Base-by-base conservation (phyloP, 108 stramenopile genomes). In the Skeletonema grethae region DNA sequence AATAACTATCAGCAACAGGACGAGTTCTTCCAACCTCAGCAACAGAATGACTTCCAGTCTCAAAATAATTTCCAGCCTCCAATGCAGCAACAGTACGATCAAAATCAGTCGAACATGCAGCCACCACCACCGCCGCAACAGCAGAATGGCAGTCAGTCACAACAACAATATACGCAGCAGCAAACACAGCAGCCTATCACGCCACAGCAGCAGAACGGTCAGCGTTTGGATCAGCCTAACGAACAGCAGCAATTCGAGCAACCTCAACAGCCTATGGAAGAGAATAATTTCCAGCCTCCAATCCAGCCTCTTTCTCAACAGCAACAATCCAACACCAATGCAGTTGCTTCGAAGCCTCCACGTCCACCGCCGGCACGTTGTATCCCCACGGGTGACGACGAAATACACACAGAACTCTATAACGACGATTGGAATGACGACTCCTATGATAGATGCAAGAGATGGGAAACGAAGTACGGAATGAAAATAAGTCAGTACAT, bases 361-460 rank as follows among this genome's bases (percentile, higher is more conserved):
- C 56, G 38, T 29, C 67, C 55, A 28, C 67, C 67, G 18, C 67
- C 67, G n/a, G 24, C 58, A 41, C 67, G 67, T 22, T 69, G 67
- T 53, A 57, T 69, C 38, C 67, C 67, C 36, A 35, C 34, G n/a
- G 67, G 67, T 41, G 67, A 69, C 15, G 67, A 69, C 38, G 57
- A 57, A 28, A 38, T 69, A 3, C 57, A 69, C 39, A 58, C 35
- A 5, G 67, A 69, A 41, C 6, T 58, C 8, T 69, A 24, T n/a
- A 69, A 20, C 20, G 67, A 69, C 59, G 67, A 69, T 31, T 69
- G 67, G 67, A 69, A 69, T 15, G 67, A 69, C 15, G 67, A 69
- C 67, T 24, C 39, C 1, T 69, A 55, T 53, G 39, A 69, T 43
- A 50, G 67, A 57, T 69, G 67, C 20, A 53, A 56, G 38, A 29